Evolutionary conservation across 1,284 basidiomycete species (phyloP).

Genomic region (Cronartium ribicola): DNA sequence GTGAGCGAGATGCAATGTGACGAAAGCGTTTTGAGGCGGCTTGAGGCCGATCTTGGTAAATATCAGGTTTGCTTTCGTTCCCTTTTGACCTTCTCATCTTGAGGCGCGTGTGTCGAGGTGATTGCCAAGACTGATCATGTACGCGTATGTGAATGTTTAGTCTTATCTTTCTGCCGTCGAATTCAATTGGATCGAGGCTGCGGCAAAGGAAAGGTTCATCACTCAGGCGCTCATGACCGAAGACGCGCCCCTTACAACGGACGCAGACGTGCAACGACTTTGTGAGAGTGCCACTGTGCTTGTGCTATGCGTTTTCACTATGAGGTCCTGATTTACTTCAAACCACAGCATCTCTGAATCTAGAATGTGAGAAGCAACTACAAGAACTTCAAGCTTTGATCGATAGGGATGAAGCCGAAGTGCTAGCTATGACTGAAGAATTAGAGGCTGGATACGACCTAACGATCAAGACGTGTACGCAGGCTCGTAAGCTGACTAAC

Average conservation of each 20-base stretch:
- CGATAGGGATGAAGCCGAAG: constrained; percentile 13
- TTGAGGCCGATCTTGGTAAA: constrained; percentile 26
- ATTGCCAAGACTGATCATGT: no score
- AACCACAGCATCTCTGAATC: constrained; percentile 9
- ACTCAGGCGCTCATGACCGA: constrained; percentile 15
- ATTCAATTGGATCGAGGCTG: constrained; percentile 41
- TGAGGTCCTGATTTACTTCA: background rate
- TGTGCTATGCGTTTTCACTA: background rate
- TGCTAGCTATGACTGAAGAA: constrained; percentile 32
- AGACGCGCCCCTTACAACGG: constrained; percentile 11
- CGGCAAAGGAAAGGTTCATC: constrained; percentile 37
- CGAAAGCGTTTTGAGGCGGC: constrained; percentile 1
- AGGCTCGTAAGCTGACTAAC: constrained; percentile 22
- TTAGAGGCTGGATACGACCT: constrained; percentile 18
- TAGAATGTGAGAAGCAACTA: constrained; percentile 16
- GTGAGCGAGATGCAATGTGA: constrained; percentile 26
- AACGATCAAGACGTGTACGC: constrained; percentile 12
- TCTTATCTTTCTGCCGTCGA: constrained; percentile 29
- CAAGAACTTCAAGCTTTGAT: constrained; percentile 10
- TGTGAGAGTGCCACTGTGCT: background rate
- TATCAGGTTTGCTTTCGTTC: constrained; percentile 12
- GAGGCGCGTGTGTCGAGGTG: background rate
- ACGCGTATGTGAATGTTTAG: background rate
- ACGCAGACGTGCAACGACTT: constrained; percentile 22
- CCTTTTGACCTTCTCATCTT: background rate